Evolutionary conservation across 176 grass and related monocot species (phyloP).

Genomic region (Lolium rigidum): DNA sequence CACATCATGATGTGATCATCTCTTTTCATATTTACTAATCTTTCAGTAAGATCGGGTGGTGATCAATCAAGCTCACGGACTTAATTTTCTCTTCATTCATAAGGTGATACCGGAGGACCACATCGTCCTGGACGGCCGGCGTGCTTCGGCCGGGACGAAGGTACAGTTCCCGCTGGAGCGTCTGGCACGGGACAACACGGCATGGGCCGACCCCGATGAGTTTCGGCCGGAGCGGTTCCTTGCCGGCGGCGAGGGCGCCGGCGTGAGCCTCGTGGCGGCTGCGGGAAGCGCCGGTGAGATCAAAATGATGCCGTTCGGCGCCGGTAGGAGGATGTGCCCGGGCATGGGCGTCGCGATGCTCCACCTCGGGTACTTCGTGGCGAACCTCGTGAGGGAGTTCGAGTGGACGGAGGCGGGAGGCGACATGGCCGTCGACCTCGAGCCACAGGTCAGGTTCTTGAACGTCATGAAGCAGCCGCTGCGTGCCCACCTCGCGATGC

Average conservation of each 20-base stretch:
- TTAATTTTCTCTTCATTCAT: neutral
- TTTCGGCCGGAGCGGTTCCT: slow-evolving; percentile 68
- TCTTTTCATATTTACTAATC: neutral
- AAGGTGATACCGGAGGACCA: slow-evolving; percentile 32
- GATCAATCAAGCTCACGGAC: neutral
- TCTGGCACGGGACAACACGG: slow-evolving; percentile 25
- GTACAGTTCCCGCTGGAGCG: slow-evolving; percentile 31
- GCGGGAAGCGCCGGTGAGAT: slow-evolving; percentile 32
- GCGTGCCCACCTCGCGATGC: neutral
- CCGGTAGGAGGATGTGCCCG: slow-evolving; percentile 38
- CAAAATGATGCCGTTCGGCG: slow-evolving; percentile 47
- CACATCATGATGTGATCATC: neutral
- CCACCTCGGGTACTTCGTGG: slow-evolving; percentile 30
- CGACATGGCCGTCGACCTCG: slow-evolving; percentile 7
- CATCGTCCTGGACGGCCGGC: neutral
- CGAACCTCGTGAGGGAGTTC: slow-evolving; percentile 30
- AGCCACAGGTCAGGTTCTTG: slow-evolving; percentile 19
- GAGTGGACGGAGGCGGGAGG: slow-evolving; percentile 8
- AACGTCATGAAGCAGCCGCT: slow-evolving; percentile 23
- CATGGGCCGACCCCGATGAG: slow-evolving; percentile 6
- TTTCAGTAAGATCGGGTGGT: no score
- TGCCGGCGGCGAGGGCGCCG: slow-evolving; percentile 37
- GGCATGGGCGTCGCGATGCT: slow-evolving; percentile 35
- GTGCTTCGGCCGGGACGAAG: neutral
- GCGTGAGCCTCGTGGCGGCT: slow-evolving; percentile 8